Evolutionary conservation across 2,329 filamentous ascomycete genomes (phyloP).

Genomic region (Pestalotiopsis fici): DNA sequence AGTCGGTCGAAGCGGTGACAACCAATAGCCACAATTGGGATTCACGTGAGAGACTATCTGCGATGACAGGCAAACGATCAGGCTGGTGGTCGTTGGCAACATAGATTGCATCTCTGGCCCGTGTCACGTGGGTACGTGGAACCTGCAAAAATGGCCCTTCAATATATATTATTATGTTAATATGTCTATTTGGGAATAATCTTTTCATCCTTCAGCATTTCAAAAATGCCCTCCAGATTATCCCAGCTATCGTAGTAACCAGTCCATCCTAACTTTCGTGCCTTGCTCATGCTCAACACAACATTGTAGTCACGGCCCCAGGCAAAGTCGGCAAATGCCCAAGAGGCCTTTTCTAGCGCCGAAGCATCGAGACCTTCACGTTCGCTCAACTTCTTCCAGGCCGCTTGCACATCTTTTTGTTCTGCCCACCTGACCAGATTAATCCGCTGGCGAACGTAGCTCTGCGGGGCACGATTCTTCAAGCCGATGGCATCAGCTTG

Average conservation of each 20-base stretch:
- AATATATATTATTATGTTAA: too few species aligned
- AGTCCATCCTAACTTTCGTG: background rate
- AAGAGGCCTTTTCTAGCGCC: background rate
- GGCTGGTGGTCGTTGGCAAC: too few species aligned
- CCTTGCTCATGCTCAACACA: background rate
- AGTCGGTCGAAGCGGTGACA: background rate
- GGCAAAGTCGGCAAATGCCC: background rate
- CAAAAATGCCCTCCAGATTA: background rate
- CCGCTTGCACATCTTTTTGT: background rate
- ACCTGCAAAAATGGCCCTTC: too few species aligned
- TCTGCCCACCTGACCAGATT: background rate
- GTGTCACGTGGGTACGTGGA: too few species aligned
- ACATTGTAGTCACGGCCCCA: background rate
- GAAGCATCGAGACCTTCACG: background rate
- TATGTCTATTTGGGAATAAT: background rate
- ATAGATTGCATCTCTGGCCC: too few species aligned
- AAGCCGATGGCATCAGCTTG: background rate
- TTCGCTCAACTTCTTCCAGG: background rate
- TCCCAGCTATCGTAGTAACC: background rate
- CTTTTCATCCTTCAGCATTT: background rate
- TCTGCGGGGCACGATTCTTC: background rate
- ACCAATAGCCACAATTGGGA: background rate
- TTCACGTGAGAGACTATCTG: too few species aligned
- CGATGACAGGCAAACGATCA: too few species aligned
- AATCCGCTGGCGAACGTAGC: background rate